A percentile compares a stretch with the other conserved stretches of the same genome.
Evolutionary conservation across 192 early-diverging fungal species (phyloP).

Genomic region (Coemansia sp.): DNA sequence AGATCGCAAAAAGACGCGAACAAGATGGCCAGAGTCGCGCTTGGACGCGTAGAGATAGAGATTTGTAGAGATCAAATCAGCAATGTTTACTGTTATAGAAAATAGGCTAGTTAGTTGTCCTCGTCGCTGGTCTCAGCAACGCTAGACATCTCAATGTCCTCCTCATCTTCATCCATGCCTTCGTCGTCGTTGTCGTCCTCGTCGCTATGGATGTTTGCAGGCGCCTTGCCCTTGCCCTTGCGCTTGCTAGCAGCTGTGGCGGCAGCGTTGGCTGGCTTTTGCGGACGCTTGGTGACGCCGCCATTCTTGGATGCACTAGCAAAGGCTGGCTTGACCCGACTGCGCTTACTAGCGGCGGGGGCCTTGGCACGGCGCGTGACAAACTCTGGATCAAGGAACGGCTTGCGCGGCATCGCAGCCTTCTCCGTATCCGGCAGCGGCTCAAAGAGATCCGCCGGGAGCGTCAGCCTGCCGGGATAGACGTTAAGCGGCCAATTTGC

Average conservation of each 20-base stretch:
- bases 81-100: no score
- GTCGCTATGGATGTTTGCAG: neutral
- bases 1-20: neutral
- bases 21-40: neutral
- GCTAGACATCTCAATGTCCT: conserved; percentile 27
- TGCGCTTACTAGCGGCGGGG: conserved; percentile 25
- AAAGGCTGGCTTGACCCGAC: conserved; percentile 1
- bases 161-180: conserved; percentile 16
- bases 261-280: neutral
- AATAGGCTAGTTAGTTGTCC: neutral
- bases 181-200: conserved; percentile 6
- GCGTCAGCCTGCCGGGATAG: conserved; percentile 70
- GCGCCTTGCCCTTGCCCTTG: conserved; percentile 24
- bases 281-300: neutral
- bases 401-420: conserved; percentile 13
- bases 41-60: conserved; percentile 1
- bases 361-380: conserved; percentile 29
- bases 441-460: conserved; percentile 73
- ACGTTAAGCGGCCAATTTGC: conserved; percentile 80
- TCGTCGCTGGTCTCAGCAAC: conserved; percentile 32
- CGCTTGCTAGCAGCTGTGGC: neutral
- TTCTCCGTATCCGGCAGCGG: conserved; percentile 15
- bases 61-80: no score
- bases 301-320: neutral
- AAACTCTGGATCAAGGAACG: conserved; percentile 41